Evolutionary conservation across 345 rosid species (phyloP), one percentile per base, ranked within the genome.

Genomic region (Cardamine resedifolia): DNA sequence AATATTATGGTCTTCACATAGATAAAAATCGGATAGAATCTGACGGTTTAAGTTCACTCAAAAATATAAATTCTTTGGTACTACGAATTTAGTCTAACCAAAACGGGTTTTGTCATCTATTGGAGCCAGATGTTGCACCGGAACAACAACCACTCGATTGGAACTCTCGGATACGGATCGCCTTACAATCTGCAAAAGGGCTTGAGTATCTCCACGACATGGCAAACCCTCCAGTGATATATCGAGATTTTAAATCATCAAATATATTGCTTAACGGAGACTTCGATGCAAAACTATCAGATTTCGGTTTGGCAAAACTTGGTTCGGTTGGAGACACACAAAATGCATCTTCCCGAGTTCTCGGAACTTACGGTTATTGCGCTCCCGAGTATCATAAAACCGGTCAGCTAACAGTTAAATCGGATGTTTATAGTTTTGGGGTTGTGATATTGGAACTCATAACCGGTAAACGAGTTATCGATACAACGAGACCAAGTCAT

Each of bases 361-460:
- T 80, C 85, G 98, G 96, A 66, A 88, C 88, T 0, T 90, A 87
- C 16, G 96, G 98, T 6, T 92, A 92, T 59, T 92, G 98, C 12
- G 98, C 96, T 2, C 98, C 98, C 0, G 96, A 90, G 65, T 92
- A 90, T 64, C 96, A 90, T 52, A 83, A 85, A 76, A 85, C 91
- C 2, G 93, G 96, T 0, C 91, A 87, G 15, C 58, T 92, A 4
- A 87, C 97, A 0, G 79, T 81, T 2, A 90, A 87, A 70, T 90
- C 98, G 0, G 98, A 92, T 71, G 96, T 92, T 1, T 92, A 92
- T 73, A 88, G 93, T 65, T 90, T 90, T 26, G 98, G 98, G 24
- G 93, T 92, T 6, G 93, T 92, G 34, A 20, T 92, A 58, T 68
- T 92, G 80, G 98, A 92, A 71, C 68, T 88, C 63, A 90, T 92